These are phyloP conservation scores for Nakazawaea holstii DNA, from an alignment of 805 yeast genomes.

Conservation along the genomic window DNA sequence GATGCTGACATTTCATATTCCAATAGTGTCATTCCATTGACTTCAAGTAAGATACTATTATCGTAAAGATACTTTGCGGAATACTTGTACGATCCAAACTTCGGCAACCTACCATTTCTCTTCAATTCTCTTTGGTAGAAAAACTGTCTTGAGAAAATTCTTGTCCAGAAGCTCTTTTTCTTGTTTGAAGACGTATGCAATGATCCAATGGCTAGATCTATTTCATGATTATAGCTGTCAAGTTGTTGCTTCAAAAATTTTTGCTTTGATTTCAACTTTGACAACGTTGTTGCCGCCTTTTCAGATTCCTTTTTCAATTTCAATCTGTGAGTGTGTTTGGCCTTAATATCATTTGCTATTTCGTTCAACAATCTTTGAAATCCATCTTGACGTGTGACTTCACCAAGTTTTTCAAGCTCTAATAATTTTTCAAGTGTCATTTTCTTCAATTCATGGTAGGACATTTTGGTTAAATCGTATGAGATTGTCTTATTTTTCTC, in stretches of 20 bases:
- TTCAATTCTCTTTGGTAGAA: conserved; percentile 69
- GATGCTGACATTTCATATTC: conserved; percentile 6
- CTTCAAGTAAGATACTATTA: conserved; percentile 57
- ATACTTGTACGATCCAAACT: conserved; percentile 74
- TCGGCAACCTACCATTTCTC: conserved; percentile 60
- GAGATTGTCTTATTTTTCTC: neutral
- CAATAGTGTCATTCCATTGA: conserved; percentile 40
- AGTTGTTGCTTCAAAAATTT: conserved; percentile 38
- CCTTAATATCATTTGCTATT: conserved; percentile 72
- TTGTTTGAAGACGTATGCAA: conserved; percentile 42
- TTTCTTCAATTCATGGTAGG: conserved; percentile 74
- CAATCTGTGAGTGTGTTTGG: conserved; percentile 37
- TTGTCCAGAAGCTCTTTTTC: conserved; percentile 34
- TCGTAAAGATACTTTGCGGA: conserved; percentile 72
- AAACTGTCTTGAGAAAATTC: conserved; percentile 66
- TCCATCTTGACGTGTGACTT: conserved; percentile 59
- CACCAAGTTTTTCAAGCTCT: conserved; percentile 66
- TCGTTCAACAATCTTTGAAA: conserved; percentile 79
- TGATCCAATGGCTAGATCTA: conserved; percentile 36
- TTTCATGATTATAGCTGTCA: conserved; percentile 39
- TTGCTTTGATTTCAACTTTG: conserved; percentile 39
- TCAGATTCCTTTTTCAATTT: conserved; percentile 35
- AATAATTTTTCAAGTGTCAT: conserved; percentile 68
- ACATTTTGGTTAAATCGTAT: conserved; percentile 41
- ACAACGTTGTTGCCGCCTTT: conserved; percentile 35